Evolutionary conservation across 2,329 filamentous ascomycete genomes (phyloP), one percentile per base, ranked within the genome.

Genomic region (Fusarium sp.): DNA sequence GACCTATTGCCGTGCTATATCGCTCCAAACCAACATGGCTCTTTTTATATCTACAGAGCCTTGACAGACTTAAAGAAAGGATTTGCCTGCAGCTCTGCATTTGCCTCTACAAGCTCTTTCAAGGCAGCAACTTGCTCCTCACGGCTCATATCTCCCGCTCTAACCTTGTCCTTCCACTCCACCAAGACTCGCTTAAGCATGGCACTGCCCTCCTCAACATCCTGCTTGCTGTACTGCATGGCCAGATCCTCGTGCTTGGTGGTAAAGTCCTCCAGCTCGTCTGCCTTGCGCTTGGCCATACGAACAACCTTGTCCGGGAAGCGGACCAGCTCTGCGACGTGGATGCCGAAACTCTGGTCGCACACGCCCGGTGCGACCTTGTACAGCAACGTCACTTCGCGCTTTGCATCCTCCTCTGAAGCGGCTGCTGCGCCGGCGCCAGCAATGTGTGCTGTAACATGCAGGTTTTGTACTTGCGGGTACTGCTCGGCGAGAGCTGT

Each of bases 261-360:
- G 1, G 93, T 92, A 76, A 99, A 99, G 80, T 99, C 96, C 80
- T 99, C 96, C 38, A 99, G 87, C 85, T 99, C 97, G 80, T 98
- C 96, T 1, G 96, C 96, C 84, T 99, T 99, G 75, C 96, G 90
- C 83, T 97, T 97, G n/a, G 96, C 96, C 97, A 99, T 99, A 71
- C 94, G 94, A 67, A 99, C 93, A 18, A 99, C 97, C 83, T 99
- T 99, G 75, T 94, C 91, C 1, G 96, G 96, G 83, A 99, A 99
- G 46, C 95, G 90, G 23, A 99, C 96, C 9, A 99, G 88, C 83
- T 99, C 96, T 2, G 96, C 96, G 17, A 99, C 97, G 82, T 99
- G 96, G 75, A 99, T 99, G 75, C 96, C 96, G 80, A 99, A 99
- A 64, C 92, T 96, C 83, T 99, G 96, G 81, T 99, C 96, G 79